These are phyloP conservation scores for Fistulinella staudtii DNA, from an alignment of 1,284 basidiomycete species.

Conservation along the genomic window DNA sequence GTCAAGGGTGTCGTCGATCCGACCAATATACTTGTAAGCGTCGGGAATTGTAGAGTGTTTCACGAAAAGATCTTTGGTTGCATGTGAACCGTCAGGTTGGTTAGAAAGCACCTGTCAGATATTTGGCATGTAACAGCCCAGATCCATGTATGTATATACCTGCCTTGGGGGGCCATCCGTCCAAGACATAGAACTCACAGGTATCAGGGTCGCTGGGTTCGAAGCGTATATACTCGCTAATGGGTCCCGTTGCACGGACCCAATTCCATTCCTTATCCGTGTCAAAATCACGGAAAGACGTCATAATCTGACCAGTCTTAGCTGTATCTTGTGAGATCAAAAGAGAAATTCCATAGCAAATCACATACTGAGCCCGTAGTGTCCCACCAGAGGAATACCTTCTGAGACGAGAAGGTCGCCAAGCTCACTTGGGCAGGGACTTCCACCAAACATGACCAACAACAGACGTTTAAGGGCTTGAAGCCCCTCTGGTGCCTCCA, in stretches of 20 bases:
- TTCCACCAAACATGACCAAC: slow-evolving; percentile 48
- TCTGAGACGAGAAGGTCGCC: slow-evolving; percentile 50
- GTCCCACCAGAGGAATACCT: slow-evolving; percentile 51
- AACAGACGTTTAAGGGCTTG: slow-evolving; percentile 47
- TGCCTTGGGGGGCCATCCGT: slow-evolving; percentile 55
- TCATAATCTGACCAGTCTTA: slow-evolving; percentile 45
- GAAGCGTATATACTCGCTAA: slow-evolving; percentile 40
- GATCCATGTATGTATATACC: no score
- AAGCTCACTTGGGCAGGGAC: slow-evolving; percentile 45
- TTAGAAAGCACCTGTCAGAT: slow-evolving; percentile 41
- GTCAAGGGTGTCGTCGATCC: slow-evolving; percentile 58
- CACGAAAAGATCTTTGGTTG: slow-evolving; percentile 55
- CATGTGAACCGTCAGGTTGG: slow-evolving; percentile 54
- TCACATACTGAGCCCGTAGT: slow-evolving; percentile 45
- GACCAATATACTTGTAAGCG: slow-evolving; percentile 53
- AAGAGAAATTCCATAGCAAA: neutral
- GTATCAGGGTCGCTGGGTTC: slow-evolving; percentile 42
- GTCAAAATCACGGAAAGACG: slow-evolving; percentile 47
- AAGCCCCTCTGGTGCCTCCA: slow-evolving; percentile 47
- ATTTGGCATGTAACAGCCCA: neutral
- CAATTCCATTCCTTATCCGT: slow-evolving; percentile 61
- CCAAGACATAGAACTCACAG: slow-evolving; percentile 51
- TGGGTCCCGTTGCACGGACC: slow-evolving; percentile 37
- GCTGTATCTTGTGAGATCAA: neutral
- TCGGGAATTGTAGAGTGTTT: slow-evolving; percentile 41